Evolutionary conservation across 2,329 filamentous ascomycete species (phyloP).

Genomic region (Cadophora gregata): DNA sequence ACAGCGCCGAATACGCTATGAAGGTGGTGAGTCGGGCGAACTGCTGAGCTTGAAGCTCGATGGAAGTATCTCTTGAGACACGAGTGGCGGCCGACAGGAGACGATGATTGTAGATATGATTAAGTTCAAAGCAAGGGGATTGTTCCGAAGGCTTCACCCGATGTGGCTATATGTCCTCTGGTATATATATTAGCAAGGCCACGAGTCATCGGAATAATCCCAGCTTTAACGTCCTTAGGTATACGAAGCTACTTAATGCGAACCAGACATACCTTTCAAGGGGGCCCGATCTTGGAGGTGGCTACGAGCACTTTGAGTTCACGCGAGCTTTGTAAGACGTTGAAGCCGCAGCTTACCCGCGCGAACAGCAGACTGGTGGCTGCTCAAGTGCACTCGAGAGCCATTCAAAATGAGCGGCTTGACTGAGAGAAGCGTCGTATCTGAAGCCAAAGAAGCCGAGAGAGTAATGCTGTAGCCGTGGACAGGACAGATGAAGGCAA

Average conservation of each 20-base stretch:
- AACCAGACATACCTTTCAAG: constrained; percentile 40
- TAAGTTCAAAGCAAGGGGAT: constrained; percentile 33
- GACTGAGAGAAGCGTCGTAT: constrained; percentile 24
- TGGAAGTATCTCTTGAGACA: constrained; percentile 1
- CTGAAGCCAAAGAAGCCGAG: constrained; percentile 13
- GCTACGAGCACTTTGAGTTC: constrained; percentile 25
- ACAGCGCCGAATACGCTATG: neutral
- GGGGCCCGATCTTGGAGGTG: constrained; percentile 20
- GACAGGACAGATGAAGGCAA: constrained; percentile 18
- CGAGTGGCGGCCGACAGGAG: constrained; percentile 22
- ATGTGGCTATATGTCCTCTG: constrained; percentile 34
- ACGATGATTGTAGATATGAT: constrained; percentile 34
- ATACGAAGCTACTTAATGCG: constrained; percentile 37
- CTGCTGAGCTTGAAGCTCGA: neutral
- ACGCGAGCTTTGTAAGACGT: constrained; percentile 22
- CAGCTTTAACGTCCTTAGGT: constrained; percentile 29
- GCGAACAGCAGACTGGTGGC: constrained; percentile 37
- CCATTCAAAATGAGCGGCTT: constrained; percentile 27
- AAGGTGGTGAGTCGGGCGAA: neutral
- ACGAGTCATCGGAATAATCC: constrained; percentile 37
- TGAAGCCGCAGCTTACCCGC: constrained; percentile 31
- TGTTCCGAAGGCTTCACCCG: constrained; percentile 32
- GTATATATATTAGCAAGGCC: constrained; percentile 36
- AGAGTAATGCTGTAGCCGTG: constrained; percentile 25
- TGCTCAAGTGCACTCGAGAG: constrained; percentile 23